Conservation (phyloP, 2,329 filamentous ascomycete species). For the Paracoccidioides lutzii region DNA sequence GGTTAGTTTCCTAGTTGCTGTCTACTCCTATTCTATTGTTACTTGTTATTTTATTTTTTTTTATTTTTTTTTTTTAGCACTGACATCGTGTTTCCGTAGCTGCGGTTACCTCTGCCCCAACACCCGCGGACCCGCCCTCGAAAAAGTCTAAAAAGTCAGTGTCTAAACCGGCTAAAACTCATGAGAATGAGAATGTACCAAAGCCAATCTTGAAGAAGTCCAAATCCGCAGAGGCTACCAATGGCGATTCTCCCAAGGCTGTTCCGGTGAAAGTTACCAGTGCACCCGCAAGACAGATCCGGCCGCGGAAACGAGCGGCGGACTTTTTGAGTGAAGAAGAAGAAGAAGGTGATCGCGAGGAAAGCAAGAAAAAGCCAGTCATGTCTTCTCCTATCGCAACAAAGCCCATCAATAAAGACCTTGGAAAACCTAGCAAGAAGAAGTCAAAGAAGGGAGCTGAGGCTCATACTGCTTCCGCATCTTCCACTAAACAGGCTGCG, state of each 20-base stretch:
- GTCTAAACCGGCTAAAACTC: conserved; percentile 19
- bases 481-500: neutral
- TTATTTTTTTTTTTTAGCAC: conserved; percentile 2
- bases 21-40: neutral
- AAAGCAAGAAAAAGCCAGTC: neutral
- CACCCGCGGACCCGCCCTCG: conserved; percentile 36
- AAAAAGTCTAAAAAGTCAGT: conserved; percentile 48
- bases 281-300: conserved; percentile 24
- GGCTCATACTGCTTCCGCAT: neutral
- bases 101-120: conserved; percentile 24
- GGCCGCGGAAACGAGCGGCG: conserved; percentile 36
- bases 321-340: conserved; percentile 35
- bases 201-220: conserved; percentile 25
- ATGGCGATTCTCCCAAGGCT: conserved; percentile 9
- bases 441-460: conserved; percentile 35
- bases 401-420: conserved; percentile 8
- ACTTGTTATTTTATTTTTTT: conserved; percentile 5
- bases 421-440: conserved; percentile 26
- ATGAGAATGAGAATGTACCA: conserved; percentile 18
- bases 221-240: conserved; percentile 16
- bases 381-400: conserved; percentile 13
- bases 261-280: conserved; percentile 22
- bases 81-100: conserved; percentile 10
- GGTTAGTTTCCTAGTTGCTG: conserved; percentile 21
- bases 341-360: conserved; percentile 4